phyloP scores from a whole-genome alignment of 768 basidiomycete species.

The Psilocybe azurescens region DNA sequence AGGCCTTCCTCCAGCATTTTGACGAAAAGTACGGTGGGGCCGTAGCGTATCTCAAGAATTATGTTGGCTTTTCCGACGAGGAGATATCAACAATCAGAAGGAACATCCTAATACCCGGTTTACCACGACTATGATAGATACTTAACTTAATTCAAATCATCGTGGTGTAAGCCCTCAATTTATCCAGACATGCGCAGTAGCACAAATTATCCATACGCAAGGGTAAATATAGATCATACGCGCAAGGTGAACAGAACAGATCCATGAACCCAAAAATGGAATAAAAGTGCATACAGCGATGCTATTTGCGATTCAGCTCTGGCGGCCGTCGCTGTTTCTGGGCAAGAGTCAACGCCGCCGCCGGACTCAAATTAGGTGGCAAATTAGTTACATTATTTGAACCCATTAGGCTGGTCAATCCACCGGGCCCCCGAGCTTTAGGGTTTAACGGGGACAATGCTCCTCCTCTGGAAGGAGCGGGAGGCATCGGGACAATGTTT shows the following conservation, averaged over 20 bases:
- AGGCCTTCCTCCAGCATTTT: constrained; percentile 67
- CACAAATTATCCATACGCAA: background rate
- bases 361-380: constrained; percentile 29
- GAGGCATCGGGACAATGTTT: constrained; percentile 27
- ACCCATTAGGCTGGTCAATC: constrained; percentile 36
- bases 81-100: constrained; percentile 65
- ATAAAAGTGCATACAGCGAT: constrained; percentile 6
- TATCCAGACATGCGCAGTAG: background rate
- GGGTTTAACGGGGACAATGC: constrained; percentile 80
- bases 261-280: background rate
- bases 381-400: constrained; percentile 18
- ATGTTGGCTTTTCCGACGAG: constrained; percentile 62
- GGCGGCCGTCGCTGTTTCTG: constrained; percentile 40
- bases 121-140: constrained; percentile 14
- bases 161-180: background rate
- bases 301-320: constrained; percentile 35
- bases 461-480: constrained; percentile 43
- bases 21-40: constrained; percentile 71
- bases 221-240: background rate
- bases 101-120: constrained; percentile 52
- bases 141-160: background rate
- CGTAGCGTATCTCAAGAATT: constrained; percentile 62
- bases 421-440: constrained; percentile 57
- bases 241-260: background rate
- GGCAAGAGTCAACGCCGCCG: constrained; percentile 37